A percentile compares a stretch with the other conserved stretches of the same genome.
Conservation (phyloP, 2,329 filamentous ascomycete genomes). For the Apiospora malaysiana region DNA sequence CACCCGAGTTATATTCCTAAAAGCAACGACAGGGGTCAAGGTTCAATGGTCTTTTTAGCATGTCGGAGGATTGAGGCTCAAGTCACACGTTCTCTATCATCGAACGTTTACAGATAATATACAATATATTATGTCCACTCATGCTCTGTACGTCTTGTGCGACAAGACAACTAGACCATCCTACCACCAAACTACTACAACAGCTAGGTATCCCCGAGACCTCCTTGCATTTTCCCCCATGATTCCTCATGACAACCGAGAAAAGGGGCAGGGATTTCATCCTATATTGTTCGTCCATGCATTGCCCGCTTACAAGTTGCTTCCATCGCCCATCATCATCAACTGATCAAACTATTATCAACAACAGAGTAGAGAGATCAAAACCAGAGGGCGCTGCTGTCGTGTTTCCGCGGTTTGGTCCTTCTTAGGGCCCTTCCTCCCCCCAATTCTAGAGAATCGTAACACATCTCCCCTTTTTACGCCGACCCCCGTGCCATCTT, state of each 20-base stretch:
- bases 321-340: not conserved
- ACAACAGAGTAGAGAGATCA: constrained; percentile 17
- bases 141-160: not conserved
- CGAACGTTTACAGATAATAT: not conserved
- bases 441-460: not conserved
- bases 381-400: not conserved
- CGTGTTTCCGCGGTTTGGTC: not conserved
- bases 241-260: not conserved
- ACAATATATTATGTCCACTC: constrained; percentile 9
- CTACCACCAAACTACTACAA: not conserved
- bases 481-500: not conserved
- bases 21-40: too few relatives aligned
- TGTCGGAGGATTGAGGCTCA: too few relatives aligned
- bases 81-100: not conserved
- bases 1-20: too few relatives aligned
- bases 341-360: constrained; percentile 1
- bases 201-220: too few relatives aligned
- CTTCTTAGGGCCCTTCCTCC: not conserved
- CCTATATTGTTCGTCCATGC: constrained; percentile 3
- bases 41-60: too few relatives aligned
- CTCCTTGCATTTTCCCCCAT: not conserved
- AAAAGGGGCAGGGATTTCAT: not conserved
- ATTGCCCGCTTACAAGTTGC: not conserved
- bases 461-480: not conserved
- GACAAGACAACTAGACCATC: not conserved